Conservation (phyloP, 2,329 filamentous ascomycete genomes). For the Phialophora expanda region DNA sequence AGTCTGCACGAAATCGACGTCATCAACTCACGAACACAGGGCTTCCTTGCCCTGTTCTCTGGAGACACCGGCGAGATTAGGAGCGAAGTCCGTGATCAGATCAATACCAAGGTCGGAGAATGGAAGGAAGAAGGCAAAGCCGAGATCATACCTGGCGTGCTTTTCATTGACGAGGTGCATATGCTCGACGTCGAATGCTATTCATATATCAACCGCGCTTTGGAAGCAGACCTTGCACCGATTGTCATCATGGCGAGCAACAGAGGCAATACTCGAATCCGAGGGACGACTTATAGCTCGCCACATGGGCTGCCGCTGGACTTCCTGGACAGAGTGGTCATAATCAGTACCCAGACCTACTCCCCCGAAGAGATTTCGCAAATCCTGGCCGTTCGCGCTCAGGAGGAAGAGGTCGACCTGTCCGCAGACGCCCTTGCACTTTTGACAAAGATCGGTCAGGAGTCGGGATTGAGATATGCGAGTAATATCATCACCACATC, state of each 20-base stretch:
- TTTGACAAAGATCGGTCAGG: conserved; percentile 92
- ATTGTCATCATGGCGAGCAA: conserved; percentile 99
- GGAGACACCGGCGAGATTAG: conserved; percentile 98
- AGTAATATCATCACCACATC: conserved; percentile 97
- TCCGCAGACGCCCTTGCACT: conserved; percentile 88
- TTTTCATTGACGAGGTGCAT: conserved; percentile 99
- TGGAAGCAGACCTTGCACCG: conserved; percentile 92
- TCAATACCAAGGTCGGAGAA: conserved; percentile 97
- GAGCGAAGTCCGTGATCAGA: conserved; percentile 96
- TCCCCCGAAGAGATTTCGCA: conserved; percentile 82
- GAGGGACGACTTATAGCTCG: conserved; percentile 89
- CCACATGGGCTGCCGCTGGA: conserved; percentile 94
- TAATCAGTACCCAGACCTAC: conserved; percentile 92
- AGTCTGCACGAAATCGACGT: conserved; percentile 98
- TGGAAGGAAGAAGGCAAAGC: conserved; percentile 99
- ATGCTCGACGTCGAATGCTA: conserved; percentile 99
- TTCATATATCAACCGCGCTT: conserved; percentile 94
- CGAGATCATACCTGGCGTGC: conserved; percentile 92
- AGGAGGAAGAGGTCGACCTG: conserved; percentile 94
- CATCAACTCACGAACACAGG: conserved; percentile 98
- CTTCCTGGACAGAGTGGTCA: conserved; percentile 93
- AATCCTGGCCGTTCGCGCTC: conserved; percentile 88
- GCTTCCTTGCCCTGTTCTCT: conserved; percentile 94
- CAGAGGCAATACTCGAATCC: conserved; percentile 85
- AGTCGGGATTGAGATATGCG: conserved; percentile 91